These are phyloP conservation scores for Fistulifera pelliculosa DNA, from an alignment of 108 stramenopile species.

Conservation along the genomic window DNA sequence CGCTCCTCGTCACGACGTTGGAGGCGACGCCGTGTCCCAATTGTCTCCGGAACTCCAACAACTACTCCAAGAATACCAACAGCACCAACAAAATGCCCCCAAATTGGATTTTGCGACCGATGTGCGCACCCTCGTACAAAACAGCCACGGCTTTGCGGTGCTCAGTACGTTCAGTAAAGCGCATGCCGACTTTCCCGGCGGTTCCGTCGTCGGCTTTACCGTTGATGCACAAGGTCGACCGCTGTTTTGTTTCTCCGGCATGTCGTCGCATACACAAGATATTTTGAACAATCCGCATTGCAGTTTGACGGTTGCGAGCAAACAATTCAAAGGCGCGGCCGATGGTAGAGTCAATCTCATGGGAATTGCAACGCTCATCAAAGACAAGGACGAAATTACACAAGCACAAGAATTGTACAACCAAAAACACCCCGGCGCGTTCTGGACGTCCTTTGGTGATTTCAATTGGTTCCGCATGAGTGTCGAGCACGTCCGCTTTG, in stretches of 20 bases:
- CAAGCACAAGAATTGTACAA: conserved; percentile 68
- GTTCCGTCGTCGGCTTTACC: conserved; percentile 92
- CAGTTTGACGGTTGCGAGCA: conserved; percentile 81
- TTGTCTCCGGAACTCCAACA: conserved; percentile 4
- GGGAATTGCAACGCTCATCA: conserved; percentile 63
- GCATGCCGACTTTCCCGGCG: conserved; percentile 82
- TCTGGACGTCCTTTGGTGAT: conserved; percentile 93
- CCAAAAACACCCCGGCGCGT: conserved; percentile 85
- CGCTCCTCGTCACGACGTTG: conserved; percentile 26
- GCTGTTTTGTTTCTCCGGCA: conserved; percentile 85
- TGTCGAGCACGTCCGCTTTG: conserved; percentile 79
- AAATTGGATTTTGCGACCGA: conserved; percentile 58
- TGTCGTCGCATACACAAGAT: conserved; percentile 90
- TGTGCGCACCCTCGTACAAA: conserved; percentile 68
- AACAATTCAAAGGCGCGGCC: conserved; percentile 91
- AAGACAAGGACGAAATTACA: conserved; percentile 37
- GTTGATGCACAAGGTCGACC: conserved; percentile 87
- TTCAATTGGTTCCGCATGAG: conserved; percentile 74
- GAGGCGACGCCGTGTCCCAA: conserved; percentile 5
- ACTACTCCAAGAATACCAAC: conserved; percentile 12
- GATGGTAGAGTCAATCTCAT: conserved; percentile 92
- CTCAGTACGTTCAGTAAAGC: conserved; percentile 78
- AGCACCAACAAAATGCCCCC: conserved; percentile 65
- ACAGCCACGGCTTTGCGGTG: conserved; percentile 87
- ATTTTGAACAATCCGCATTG: conserved; percentile 68